Evolutionary conservation across 257 asterid species (phyloP), one percentile per base, ranked within the genome.

Genomic region (Nicotiana paniculata): DNA sequence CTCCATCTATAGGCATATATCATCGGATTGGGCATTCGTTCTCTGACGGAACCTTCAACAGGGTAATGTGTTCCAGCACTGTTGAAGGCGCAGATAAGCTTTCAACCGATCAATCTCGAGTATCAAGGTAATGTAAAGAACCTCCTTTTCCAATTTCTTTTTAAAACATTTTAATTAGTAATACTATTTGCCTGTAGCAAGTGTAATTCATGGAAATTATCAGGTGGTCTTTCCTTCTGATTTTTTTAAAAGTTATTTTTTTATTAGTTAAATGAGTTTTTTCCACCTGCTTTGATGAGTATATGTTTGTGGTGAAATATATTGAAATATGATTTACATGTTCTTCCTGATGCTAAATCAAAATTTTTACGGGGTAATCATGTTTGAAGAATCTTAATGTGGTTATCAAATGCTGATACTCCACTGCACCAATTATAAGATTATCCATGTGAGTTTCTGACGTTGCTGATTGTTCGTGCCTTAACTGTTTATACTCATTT

Each of bases 61-160:
- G 89, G 84, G 81, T 87, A 51, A 35, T 85, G 72, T 95, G 95
- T 80, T 86, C 93, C 84, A 87, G 90, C 89, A 77, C 93, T 37
- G 82, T 88, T 80, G 92, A 91, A 81, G 93, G 93, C n/a, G 94
- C 92, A 5, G 91, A 92, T 83, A 91, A 86, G 87, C 89, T 88
- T 85, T 89, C 94, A 82, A 84, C 90, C 55, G 86, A 93, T 77
- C 89, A 87, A 84, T 85, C 93, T 75, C 89, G 88, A 88, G 88
- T 68, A 30, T 89, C 91, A 81, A 91, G 97, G 99, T 95, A 69
- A 70, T 77, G 3, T 32, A 16, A 39, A 64, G 69, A 62, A 32
- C 11, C 37, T 21, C 16, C 33, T 64, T 57, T 13, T n/a, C 15
- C 16, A 10, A 32, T 82, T 59, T 32, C 53, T 57, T 13, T 57